These are phyloP conservation scores for Toxicodendron radicans DNA, from an alignment of 345 rosid species.

Conservation along the genomic window DNA sequence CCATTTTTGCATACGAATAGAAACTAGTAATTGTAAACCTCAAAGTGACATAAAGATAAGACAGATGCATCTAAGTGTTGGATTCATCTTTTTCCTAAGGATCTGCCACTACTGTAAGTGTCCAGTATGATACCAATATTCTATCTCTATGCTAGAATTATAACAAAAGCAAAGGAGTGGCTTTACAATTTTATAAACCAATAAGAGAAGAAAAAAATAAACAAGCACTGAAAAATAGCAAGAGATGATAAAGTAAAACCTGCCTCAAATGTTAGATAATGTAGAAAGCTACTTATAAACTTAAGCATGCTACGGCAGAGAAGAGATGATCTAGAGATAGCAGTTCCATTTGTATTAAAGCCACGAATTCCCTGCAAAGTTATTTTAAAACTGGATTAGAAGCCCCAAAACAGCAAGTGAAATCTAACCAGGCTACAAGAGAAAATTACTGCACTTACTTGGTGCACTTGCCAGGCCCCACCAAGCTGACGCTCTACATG, in stretches of 20 bases:
- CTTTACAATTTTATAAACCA: background rate
- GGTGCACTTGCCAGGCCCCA: slow-evolving; percentile 98
- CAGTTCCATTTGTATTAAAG: slow-evolving; percentile 71
- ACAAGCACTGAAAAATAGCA: background rate
- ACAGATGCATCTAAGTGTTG: background rate
- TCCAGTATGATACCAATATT: background rate
- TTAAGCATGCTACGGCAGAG: slow-evolving; percentile 98
- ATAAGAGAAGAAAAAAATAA: background rate
- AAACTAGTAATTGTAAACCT: background rate
- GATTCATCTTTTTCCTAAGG: slow-evolving; percentile 1
- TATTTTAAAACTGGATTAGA: slow-evolving; percentile 26
- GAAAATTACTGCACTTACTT: slow-evolving; percentile 48
- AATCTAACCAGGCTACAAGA: slow-evolving; percentile 4
- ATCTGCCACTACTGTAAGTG: background rate
- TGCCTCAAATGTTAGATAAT: slow-evolving; percentile 97
- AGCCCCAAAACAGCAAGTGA: slow-evolving; percentile 15
- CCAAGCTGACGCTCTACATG: slow-evolving; percentile 96
- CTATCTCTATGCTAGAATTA: background rate
- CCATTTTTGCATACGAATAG: background rate
- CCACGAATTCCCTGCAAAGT: slow-evolving; percentile 73
- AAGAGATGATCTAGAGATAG: slow-evolving; percentile 81
- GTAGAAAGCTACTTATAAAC: slow-evolving; percentile 90
- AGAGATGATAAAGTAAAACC: slow-evolving; percentile 30
- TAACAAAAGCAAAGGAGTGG: background rate
- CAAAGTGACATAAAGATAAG: background rate